Conservation (phyloP, 2,329 filamentous ascomycete genomes). For the Claviceps paspali region DNA sequence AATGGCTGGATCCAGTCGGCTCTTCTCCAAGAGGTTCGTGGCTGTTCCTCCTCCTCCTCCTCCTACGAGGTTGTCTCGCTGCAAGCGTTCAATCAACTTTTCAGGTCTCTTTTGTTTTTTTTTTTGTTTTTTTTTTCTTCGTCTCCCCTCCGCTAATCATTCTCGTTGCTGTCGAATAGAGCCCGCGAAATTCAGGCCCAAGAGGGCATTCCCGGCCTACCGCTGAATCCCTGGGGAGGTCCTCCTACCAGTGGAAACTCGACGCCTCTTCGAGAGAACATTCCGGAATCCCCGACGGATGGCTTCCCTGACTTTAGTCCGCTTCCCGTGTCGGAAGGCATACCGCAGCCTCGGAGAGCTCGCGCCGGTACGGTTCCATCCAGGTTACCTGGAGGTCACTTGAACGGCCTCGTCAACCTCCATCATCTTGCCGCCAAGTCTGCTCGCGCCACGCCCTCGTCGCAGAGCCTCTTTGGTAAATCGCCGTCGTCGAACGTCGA, state of each 20-base stretch:
- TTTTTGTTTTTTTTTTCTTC: not conserved
- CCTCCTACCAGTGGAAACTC: constrained; percentile 94
- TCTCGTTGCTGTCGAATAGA: constrained; percentile 28
- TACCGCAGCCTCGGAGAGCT: constrained; percentile 60
- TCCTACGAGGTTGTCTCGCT: too few relatives aligned
- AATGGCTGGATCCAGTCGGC: constrained; percentile 50
- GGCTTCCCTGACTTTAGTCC: constrained; percentile 83
- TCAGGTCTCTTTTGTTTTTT: constrained; percentile 1
- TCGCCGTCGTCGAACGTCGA: constrained; percentile 43
- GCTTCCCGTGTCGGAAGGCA: constrained; percentile 48
- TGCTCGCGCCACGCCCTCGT: constrained; percentile 71
- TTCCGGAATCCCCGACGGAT: constrained; percentile 91
- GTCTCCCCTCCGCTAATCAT: not conserved
- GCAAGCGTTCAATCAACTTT: not conserved
- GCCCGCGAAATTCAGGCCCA: constrained; percentile 94
- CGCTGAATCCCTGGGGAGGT: constrained; percentile 73
- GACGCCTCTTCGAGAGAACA: constrained; percentile 89
- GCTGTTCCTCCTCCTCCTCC: not conserved
- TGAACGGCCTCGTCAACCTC: constrained; percentile 41
- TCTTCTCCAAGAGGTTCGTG: constrained; percentile 84
- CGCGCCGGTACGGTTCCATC: constrained; percentile 94
- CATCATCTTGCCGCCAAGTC: constrained; percentile 55
- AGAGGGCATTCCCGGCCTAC: constrained; percentile 62
- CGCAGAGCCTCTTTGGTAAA: constrained; percentile 59
- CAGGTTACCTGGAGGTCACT: constrained; percentile 64